A percentile compares a stretch with the other conserved stretches of the same genome.
phyloP scores from a whole-genome alignment of 2,329 filamentous ascomycete species.

The Chalaropsis thielavioides region DNA sequence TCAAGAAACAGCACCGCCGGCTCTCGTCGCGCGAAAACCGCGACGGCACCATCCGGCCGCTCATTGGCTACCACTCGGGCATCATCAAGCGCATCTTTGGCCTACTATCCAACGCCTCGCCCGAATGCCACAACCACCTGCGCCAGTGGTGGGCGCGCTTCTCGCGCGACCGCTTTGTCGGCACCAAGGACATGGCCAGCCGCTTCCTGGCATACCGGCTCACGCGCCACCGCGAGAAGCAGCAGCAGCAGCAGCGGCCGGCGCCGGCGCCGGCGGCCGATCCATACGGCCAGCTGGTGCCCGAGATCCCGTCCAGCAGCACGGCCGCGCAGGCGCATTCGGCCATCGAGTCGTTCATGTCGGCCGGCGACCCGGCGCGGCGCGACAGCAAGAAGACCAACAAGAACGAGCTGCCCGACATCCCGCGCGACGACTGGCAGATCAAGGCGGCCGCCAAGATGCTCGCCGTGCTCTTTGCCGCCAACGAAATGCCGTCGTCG shows the following conservation, averaged over 20 bases:
- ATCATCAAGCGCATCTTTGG: conserved; percentile 77
- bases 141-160: conserved; percentile 66
- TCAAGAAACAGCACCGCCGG: conserved; percentile 2
- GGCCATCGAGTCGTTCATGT: conserved; percentile 8
- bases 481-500: conserved; percentile 47
- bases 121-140: conserved; percentile 61
- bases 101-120: conserved; percentile 59
- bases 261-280: conserved; percentile 45
- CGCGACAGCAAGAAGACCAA: conserved; percentile 1
- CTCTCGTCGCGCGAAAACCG: conserved; percentile 5
- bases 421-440: conserved; percentile 62
- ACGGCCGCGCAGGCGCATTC: conserved; percentile 3
- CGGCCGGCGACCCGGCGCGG: not conserved
- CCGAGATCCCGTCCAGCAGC: conserved; percentile 41
- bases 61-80: conserved; percentile 54
- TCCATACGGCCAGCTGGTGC: conserved; percentile 53
- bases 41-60: conserved; percentile 11
- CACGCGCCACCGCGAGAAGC: conserved; percentile 54
- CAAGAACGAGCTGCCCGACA: not conserved
- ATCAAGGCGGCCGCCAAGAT: conserved; percentile 66
- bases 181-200: conserved; percentile 60
- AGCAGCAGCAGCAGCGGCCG: no score
- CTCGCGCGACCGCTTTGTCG: conserved; percentile 51
- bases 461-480: conserved; percentile 66
- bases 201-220: conserved; percentile 73